Base-by-base conservation (phyloP, 2,329 filamentous ascomycete species). In the Cadophora sp. region DNA sequence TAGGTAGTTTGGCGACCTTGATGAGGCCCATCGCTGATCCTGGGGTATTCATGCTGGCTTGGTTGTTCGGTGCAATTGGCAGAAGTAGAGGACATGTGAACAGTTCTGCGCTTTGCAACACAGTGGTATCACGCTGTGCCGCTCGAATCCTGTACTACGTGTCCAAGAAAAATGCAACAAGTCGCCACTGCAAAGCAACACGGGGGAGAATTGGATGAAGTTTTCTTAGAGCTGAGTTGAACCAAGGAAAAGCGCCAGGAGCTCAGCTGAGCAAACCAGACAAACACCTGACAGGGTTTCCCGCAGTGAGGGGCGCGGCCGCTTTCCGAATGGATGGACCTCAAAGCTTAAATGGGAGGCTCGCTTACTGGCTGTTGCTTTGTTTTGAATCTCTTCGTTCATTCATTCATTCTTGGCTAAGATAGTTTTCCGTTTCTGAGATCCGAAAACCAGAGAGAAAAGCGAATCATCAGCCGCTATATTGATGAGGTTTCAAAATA, bases 1-100 rank as follows among this genome's bases (percentile, higher is more conserved):
- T 79, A 20, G 89, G 89, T 8, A 71, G 60, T 11, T 65, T 67
- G 36, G 64, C 33, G 30, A 47, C 43, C 45, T 63, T 59, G 22
- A 59, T 24, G 20, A 62, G 39, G 13, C 58, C 66, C 45, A 59
- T 59, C 6, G 58, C 56, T 16, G 67, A 64, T 24, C 55, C 51
- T 59, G 61, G 61, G 55, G 56, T 45, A 16, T 59, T 59, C 67
- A 68, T 68, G 43, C 20, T 53, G 67, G 55, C 43, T 58, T 18
- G 5, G 50, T 53, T 43, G 39, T 9, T 53, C 13, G 43, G 39
- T 41, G 33, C 14, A 58, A 16, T 8, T 41, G 27, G 47, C 16
- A 8, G 47, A 47, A 20, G 55, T 22, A 22, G 30, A 18, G 16
- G 41, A 24, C 36, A 33, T 7, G 27, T 13, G 24, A 43, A 27